Base-by-base conservation (phyloP, 2,329 filamentous ascomycete genomes). In the Monilinia polystroma region DNA sequence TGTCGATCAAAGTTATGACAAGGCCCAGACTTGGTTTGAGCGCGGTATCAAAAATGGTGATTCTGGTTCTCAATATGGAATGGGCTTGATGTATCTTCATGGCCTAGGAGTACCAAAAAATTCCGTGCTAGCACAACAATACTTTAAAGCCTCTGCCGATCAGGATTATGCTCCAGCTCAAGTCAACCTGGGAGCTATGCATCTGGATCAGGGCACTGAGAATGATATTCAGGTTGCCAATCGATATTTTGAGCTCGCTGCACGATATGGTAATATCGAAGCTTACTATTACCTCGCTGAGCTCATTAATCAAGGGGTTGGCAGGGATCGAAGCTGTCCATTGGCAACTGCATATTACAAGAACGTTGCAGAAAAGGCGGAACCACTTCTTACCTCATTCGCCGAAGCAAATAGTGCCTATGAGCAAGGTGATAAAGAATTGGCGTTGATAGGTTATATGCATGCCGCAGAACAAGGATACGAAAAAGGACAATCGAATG, bases 391-490 rank as follows among this genome's bases (percentile, higher is more conserved):
- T 68, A 87, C 87, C 0, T 85, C 87, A 0, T 87, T 91, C 72
- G 79, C 79, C 4, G 89, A 91, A 77, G 87, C 89, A 0, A 90
- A 90, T 71, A 79, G 81, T 53, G 88, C 88, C 0, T 90, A 87
- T 73, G 84, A 87, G 60, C 80, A 82, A 51, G 87, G 87, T 14
- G 85, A 91, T 72, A 80, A 83, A 23, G 87, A 90, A 70, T 80
- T 83, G 5, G 89, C 89, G 14, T 79, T 91, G 41, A 80, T 91
- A 47, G 81, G 83, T 26, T 87, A 87, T 68, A 86, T 91, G 81
- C 88, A 90, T 84, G 89, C 89, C 3, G 89, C 89, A 2, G 89
- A 92, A 73, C 89, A 91, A 78, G 89, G 89, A 11, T 90, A 88
- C 69, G 89, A 92, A 74, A 82, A 81, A 66, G 88, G 83, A 0